Base-by-base conservation (phyloP, 108 stramenopile species). In the Cyclostephanos invisitatus region DNA sequence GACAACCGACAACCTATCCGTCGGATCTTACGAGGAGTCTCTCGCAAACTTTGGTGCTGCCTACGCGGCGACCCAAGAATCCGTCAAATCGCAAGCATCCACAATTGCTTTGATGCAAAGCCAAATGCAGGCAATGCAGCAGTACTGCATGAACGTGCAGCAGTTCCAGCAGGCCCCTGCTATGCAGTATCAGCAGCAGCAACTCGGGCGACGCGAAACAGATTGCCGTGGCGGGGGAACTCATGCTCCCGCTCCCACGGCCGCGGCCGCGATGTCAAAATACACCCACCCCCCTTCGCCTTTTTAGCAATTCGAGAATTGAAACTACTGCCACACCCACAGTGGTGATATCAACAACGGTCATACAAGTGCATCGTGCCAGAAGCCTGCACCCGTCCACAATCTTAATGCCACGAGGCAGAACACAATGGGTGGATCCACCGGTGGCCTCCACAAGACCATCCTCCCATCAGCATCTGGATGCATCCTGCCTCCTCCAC, bases 41-140 rank as follows among this genome's bases (percentile, higher is more conserved):
- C 20, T 53, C n/a, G 20, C 51, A 8, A 53, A 15, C n/a, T 53
- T 53, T 53, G 51, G 51, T 18, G 20, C 51, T 24, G 51, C 51
- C 51, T 53, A 53, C n/a, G 51, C 51, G 7, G 51, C 51, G n/a
- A 53, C 51, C 17, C 22, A 53, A 18, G 51, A 53, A n/a, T 20
- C 22, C 0, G 51, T 53, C 17, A 20, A 24, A 20, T 24, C 20
- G 22, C 51, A 53, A 53, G 24, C 51, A 18, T 20, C 20, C 17
- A 53, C n/a, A 18, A 53, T 53, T 1, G 18, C 15, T 1, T 5
- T 4, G 4, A 2, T 32, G 32, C 32, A 32, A 32, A 32, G 32
- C 4, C 32, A 32, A 32, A 32, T 32, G 32, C 32, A 32, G 32
- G 2, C 32, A 4, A 32, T 32, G 32, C 32, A 32, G 4, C 32